These are phyloP conservation scores for Lactarius hengduanensis DNA, from an alignment of 768 basidiomycete species.

Conservation along the genomic window DNA sequence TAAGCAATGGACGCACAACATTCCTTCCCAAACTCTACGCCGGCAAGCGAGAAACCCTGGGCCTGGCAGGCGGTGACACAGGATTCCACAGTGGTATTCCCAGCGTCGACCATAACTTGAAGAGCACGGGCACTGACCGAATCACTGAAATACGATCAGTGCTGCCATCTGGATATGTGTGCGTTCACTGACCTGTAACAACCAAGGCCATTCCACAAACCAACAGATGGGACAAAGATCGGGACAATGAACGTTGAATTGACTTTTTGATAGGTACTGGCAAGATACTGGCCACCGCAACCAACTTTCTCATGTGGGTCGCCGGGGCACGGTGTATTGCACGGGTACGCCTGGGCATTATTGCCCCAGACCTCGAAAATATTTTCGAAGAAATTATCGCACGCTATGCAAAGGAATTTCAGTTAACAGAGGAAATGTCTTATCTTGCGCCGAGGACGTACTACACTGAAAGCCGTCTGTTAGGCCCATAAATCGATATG, in stretches of 20 bases:
- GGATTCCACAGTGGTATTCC: conserved; percentile 58
- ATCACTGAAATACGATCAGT: conserved; percentile 34
- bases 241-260: conserved; percentile 49
- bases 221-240: conserved; percentile 50
- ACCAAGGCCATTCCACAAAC: conserved; percentile 66
- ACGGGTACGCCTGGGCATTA: conserved; percentile 50
- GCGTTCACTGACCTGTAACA: conserved; percentile 57
- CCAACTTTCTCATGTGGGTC: conserved; percentile 56
- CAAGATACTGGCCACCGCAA: conserved; percentile 45
- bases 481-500: conserved; percentile 62
- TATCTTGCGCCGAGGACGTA: conserved; percentile 31
- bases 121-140: conserved; percentile 37
- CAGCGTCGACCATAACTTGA: conserved; percentile 35
- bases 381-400: conserved; percentile 40
- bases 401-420: not conserved
- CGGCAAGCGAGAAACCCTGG: conserved; percentile 69
- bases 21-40: conserved; percentile 64
- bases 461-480: conserved; percentile 66
- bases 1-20: conserved; percentile 55
- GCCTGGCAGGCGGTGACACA: conserved; percentile 67
- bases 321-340: conserved; percentile 60
- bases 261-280: conserved; percentile 55
- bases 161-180: not conserved
- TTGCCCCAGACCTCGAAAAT: conserved; percentile 40
- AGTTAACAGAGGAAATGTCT: not conserved